Conservation (phyloP, 768 basidiomycete genomes). For the Termitomyces sp. region DNA sequence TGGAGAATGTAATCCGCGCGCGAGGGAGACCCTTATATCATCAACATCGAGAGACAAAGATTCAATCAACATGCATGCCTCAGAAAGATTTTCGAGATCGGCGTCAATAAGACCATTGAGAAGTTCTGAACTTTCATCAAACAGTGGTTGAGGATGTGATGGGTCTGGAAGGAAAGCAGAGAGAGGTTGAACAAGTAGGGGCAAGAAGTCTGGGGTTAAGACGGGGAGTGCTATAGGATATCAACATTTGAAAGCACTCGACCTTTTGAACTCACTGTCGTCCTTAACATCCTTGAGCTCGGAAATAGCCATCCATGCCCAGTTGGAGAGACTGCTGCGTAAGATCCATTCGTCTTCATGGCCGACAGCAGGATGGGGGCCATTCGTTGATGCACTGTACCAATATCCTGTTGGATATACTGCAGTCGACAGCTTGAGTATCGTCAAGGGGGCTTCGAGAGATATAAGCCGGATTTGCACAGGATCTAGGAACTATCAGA, state of each 20-base stretch:
- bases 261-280: slow-evolving; percentile 42
- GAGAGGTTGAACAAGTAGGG: slow-evolving; percentile 55
- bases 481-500: slow-evolving; percentile 44
- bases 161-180: slow-evolving; percentile 51
- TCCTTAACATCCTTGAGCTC: slow-evolving; percentile 71
- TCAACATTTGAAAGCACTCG: background rate
- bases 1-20: slow-evolving; percentile 56
- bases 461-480: slow-evolving; percentile 65
- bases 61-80: slow-evolving; percentile 71
- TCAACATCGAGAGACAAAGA: slow-evolving; percentile 75
- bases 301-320: slow-evolving; percentile 75
- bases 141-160: slow-evolving; percentile 29
- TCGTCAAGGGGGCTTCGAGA: slow-evolving; percentile 60
- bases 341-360: slow-evolving; percentile 57
- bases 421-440: slow-evolving; percentile 60
- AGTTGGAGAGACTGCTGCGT: slow-evolving; percentile 60
- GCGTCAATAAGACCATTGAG: slow-evolving; percentile 46
- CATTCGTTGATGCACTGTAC: slow-evolving; percentile 26
- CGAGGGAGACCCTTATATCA: slow-evolving; percentile 67
- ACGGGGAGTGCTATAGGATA: slow-evolving; percentile 42
- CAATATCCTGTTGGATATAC: slow-evolving; percentile 75
- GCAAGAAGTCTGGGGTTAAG: slow-evolving; percentile 58
- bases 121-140: slow-evolving; percentile 33
- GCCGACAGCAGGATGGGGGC: slow-evolving; percentile 17
- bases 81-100: slow-evolving; percentile 71